phyloP scores from a whole-genome alignment of 331 rosid genomes.

The Rhamnella rubrinervis region DNA sequence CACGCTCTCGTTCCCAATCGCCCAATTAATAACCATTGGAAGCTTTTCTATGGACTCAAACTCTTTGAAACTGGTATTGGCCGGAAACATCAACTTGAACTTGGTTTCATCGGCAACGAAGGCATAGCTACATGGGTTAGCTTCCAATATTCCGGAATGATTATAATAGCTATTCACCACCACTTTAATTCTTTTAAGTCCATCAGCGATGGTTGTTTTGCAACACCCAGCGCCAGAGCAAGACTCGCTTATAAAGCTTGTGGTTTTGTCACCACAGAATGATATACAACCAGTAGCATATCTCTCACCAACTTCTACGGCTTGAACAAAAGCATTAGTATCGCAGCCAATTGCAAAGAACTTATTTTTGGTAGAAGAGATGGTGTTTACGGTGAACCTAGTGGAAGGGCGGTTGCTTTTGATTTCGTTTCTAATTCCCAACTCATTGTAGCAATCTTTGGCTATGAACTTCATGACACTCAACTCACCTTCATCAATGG shows the following conservation, averaged over 20 bases:
- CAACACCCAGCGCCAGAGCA: neutral
- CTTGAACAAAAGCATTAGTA: neutral
- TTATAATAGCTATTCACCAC: neutral
- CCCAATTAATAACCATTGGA: conserved; percentile 14
- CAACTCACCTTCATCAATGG: neutral
- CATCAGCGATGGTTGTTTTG: neutral
- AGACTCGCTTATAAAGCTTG: neutral
- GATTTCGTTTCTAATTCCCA: neutral
- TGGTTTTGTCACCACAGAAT: too few relatives aligned
- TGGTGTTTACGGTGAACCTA: neutral
- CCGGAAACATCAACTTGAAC: too few relatives aligned
- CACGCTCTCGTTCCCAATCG: neutral
- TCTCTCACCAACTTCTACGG: neutral
- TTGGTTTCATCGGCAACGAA: neutral
- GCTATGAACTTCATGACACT: neutral
- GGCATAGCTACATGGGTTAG: conserved; percentile 1
- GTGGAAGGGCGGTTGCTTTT: too few relatives aligned
- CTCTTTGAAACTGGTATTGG: neutral
- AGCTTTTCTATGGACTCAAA: neutral
- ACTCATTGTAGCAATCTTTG: neutral
- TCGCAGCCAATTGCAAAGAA: conserved; percentile 11
- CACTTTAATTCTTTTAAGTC: neutral
- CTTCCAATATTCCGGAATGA: neutral
- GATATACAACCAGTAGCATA: neutral
- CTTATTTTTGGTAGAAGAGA: conserved; percentile 3